Evolutionary conservation across 2,329 filamentous ascomycete genomes (phyloP).

Genomic region (Colletotrichum truncatum): DNA sequence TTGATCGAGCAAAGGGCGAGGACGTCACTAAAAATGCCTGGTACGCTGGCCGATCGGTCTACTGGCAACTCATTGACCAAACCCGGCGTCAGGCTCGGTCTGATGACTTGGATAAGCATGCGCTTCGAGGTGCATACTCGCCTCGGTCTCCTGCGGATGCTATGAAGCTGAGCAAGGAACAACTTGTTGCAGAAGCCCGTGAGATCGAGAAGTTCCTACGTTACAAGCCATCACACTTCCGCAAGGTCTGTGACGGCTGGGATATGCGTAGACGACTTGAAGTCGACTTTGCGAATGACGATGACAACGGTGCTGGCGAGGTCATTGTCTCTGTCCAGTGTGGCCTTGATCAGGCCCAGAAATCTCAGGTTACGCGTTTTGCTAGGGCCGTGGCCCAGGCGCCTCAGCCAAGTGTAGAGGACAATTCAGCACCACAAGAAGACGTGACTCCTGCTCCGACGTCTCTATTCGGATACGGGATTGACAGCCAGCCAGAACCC

Average conservation of each 20-base stretch:
- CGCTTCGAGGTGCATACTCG: conserved; percentile 78
- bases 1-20: conserved; percentile 57
- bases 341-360: conserved; percentile 69
- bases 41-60: conserved; percentile 79
- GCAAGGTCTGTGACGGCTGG: conserved; percentile 83
- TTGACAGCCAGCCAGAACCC: not conserved
- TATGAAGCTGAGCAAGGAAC: conserved; percentile 75
- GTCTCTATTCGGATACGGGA: conserved; percentile 40
- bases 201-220: conserved; percentile 83
- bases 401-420: not conserved
- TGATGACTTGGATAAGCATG: conserved; percentile 77
- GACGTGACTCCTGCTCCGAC: conserved; percentile 3
- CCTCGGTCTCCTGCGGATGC: conserved; percentile 80
- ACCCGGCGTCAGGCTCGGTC: conserved; percentile 77
- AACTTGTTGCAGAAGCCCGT: conserved; percentile 78
- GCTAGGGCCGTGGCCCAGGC: conserved; percentile 41
- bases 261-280: conserved; percentile 88
- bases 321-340: conserved; percentile 78
- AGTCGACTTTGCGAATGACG: conserved; percentile 88
- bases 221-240: conserved; percentile 81
- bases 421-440: not conserved
- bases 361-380: conserved; percentile 54
- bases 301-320: conserved; percentile 81
- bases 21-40: conserved; percentile 76
- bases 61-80: conserved; percentile 83